These are phyloP conservation scores for Aspergillus versicolor DNA, from an alignment of 2,329 filamentous ascomycete species.

Conservation along the genomic window DNA sequence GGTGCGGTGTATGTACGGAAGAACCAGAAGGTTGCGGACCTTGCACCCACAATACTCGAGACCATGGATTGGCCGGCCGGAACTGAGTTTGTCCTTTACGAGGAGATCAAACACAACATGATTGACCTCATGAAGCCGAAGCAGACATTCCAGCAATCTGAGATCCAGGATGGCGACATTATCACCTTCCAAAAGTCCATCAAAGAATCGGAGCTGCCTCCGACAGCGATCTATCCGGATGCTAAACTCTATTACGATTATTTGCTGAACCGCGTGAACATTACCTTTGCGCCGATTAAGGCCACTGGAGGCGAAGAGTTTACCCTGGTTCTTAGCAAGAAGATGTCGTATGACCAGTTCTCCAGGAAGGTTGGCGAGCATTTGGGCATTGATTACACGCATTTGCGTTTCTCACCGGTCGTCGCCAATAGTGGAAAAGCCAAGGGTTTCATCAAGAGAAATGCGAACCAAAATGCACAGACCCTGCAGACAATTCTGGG, in stretches of 20 bases:
- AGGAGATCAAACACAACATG: conserved; percentile 98
- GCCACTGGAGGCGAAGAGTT: conserved; percentile 63
- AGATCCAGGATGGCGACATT: conserved; percentile 96
- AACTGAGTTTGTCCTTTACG: conserved; percentile 71
- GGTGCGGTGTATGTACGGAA: conserved; percentile 85
- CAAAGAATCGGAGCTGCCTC: conserved; percentile 39
- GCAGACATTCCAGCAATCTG: conserved; percentile 81
- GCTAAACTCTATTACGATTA: conserved; percentile 91
- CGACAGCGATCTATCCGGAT: conserved; percentile 58
- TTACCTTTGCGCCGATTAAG: conserved; percentile 72
- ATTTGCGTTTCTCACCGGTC: conserved; percentile 88
- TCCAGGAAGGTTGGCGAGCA: conserved; percentile 78
- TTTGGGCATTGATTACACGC: conserved; percentile 74
- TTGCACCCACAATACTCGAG: conserved; percentile 73
- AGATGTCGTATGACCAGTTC: conserved; percentile 86
- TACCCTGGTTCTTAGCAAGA: conserved; percentile 75
- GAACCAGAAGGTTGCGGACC: conserved; percentile 82
- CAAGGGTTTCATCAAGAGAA: conserved; percentile 75
- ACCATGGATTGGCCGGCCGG: conserved; percentile 85
- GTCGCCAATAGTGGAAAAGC: conserved; percentile 74
- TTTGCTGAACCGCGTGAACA: conserved; percentile 75
- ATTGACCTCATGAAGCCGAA: conserved; percentile 93
- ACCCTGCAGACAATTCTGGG: conserved; percentile 78
- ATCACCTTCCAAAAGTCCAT: conserved; percentile 81
- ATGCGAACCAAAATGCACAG: conserved; percentile 63